Evolutionary conservation across 163 green algal species (phyloP).

Genomic region (Chlorella variabilis): DNA sequence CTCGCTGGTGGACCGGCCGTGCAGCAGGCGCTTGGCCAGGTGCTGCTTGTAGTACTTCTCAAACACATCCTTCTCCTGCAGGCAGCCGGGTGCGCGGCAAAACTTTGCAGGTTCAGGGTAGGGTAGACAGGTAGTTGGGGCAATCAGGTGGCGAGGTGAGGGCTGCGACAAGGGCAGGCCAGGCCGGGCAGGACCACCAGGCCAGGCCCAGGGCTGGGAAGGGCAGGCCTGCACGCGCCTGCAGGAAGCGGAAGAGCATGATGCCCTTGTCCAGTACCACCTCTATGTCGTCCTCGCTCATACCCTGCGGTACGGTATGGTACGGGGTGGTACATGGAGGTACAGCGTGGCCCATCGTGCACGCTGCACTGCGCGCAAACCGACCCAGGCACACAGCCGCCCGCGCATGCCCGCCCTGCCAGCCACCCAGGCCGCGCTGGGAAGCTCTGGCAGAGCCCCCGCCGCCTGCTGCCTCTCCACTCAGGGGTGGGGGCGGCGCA

Average conservation of each 20-base stretch:
- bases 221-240: no score
- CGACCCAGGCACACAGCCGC: no score
- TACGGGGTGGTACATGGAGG: background rate
- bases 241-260: constrained; percentile 94
- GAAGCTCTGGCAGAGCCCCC: no score
- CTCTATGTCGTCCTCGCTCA: constrained; percentile 89
- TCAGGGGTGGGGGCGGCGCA: no score
- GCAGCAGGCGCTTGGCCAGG: constrained; percentile 95
- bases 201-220: no score
- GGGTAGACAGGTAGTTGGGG: no score
- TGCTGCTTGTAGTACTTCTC: constrained; percentile 99
- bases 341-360: background rate
- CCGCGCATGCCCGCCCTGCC: no score
- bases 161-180: background rate
- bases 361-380: no score
- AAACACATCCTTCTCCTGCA: constrained; percentile 99
- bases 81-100: constrained; percentile 55
- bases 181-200: background rate
- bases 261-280: constrained; percentile 92
- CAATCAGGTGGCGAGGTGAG: no score
- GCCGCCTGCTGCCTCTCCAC: no score
- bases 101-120: no score
- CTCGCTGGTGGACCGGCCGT: constrained; percentile 38
- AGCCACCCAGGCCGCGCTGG: no score
- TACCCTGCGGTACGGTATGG: constrained; percentile 50